phyloP scores from a whole-genome alignment of 2,329 filamentous ascomycete species.

The Fusarium sublunatum region DNA sequence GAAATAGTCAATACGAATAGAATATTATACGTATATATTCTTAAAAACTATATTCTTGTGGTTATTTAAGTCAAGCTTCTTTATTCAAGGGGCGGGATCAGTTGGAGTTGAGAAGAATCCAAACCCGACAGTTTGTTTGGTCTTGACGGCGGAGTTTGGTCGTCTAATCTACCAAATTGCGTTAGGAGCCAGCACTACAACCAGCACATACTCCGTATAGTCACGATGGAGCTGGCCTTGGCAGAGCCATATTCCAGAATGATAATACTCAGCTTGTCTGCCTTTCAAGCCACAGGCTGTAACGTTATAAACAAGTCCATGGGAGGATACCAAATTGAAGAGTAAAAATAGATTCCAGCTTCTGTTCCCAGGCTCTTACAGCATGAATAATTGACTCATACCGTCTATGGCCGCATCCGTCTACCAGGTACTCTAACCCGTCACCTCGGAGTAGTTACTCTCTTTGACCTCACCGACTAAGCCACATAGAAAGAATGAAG shows the following conservation, averaged over 20 bases:
- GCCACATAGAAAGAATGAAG: not conserved
- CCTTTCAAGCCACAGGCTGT: slow-evolving; percentile 4
- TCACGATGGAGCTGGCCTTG: not conserved
- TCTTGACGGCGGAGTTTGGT: slow-evolving; percentile 20
- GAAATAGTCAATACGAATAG: not conserved
- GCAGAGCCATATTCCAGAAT: no score
- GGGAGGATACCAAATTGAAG: not conserved
- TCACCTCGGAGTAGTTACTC: not conserved
- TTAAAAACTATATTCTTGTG: not conserved
- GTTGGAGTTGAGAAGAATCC: slow-evolving; percentile 11
- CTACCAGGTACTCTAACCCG: not conserved
- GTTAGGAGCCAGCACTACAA: slow-evolving; percentile 7
- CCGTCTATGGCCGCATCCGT: not conserved
- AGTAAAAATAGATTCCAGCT: not conserved
- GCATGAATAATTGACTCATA: not conserved
- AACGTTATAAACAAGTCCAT: slow-evolving; percentile 5
- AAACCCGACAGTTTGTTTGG: slow-evolving; percentile 4
- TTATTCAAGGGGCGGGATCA: slow-evolving; percentile 23
- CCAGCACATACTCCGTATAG: no score
- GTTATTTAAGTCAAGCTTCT: not conserved
- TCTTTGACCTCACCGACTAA: slow-evolving; percentile 1
- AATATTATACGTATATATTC: slow-evolving; percentile 12
- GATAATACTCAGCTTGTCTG: not conserved
- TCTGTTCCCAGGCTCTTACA: not conserved
- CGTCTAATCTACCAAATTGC: slow-evolving; percentile 32